Evolutionary conservation across 1,139 yeast genomes (phyloP), one percentile per base, ranked within the genome.

Genomic region (Wickerhamiella pararugosa): DNA sequence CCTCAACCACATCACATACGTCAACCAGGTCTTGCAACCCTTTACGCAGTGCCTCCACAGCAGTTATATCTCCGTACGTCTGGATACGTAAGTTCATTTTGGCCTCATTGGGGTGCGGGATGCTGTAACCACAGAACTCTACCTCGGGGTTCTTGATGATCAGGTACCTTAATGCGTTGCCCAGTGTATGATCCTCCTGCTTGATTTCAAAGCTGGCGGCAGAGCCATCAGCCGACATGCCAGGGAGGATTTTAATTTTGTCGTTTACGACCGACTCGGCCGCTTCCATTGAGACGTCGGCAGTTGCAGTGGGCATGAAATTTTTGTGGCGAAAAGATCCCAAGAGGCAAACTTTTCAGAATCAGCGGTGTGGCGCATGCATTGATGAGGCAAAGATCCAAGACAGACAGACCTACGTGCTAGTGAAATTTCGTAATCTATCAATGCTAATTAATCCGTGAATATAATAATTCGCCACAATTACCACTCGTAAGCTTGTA

Each of bases 41-140:
- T 61, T 84, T 83, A 55, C 84, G 90, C 39, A 90, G 71, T 2
- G 96, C 98, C 59, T 87, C 94, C 36, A 82, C 76, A 4, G 98
- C 97, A 7, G 97, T 80, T 50, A 77, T 73, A 46, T 73, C 70
- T 36, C 67, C 96, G 32, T 86, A 87, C 1, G 98, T 92, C 63
- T 90, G 98, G 50, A 90, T 84, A 64, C 98, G 76, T 45, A 90
- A 61, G 64, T 92, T 86, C 64, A 90, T 66, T 54, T 82, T 80
- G 47, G 84, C 73, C 63, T 92, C 98, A 31, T 95, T 83, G 28
- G 98, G 98, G 63, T 90, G 98, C n/a, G 98, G 98, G 49, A 90
- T 92, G 40, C 96, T 83, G 65, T 90, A 90, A 45, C 98, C 98
- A 58, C 97, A 90, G 61, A 92, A 90, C 58, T 90, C 98, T 7